Evolutionary conservation across 768 basidiomycete species (phyloP), one percentile per base, ranked within the genome.

Genomic region (Tremella mesenterica): DNA sequence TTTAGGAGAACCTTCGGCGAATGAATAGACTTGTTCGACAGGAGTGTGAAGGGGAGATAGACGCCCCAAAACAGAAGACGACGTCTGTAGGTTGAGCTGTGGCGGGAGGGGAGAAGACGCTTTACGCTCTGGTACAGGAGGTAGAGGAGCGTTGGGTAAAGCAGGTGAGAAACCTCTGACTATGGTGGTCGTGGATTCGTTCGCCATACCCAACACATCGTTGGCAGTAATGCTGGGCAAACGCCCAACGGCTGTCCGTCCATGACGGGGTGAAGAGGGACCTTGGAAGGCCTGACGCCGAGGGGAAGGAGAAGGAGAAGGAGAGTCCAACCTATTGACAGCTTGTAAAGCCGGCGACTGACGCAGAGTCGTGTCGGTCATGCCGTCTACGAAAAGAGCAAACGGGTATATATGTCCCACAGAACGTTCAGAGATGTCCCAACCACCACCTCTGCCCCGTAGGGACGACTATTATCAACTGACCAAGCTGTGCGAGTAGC

Each of bases 21-120:
- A 59, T 14, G 53, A 34, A 21, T 60, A 60, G 6, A 48, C 30
- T 49, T 60, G 58, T 13, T 65, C 64, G 3, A 65, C 56, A 6
- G 64, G 61, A 12, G 60, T 65, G 14, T 53, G 56, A n/a, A 65
- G 25, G 12, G 64, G 64, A 2, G 61, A 62, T 3, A 64, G 51
- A 7, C 51, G 54, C 10, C 54, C 58, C 30, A 58, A 52, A 26
- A 33, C 34, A 26, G 28, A 45, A 29, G 38, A 45, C 44, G 61
- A 31, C 18, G 54, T 64, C 20, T 58, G 59, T 21, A 64, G 52
- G 14, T 43, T 41, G 41, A 54, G 44, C 27, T 28, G 51, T 26
- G 45, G 29, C 14, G 53, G 28, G 12, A 46, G 56, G 18, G 52
- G 54, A 16, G 57, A 54, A 18, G 36, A 41, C n/a, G 49, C 29